Percentiles rank a stretch among this genome's conserved stretches.
These are phyloP conservation scores for Arctium minus DNA, from an alignment of 129 eudicot genomes.

Conservation along the genomic window DNA sequence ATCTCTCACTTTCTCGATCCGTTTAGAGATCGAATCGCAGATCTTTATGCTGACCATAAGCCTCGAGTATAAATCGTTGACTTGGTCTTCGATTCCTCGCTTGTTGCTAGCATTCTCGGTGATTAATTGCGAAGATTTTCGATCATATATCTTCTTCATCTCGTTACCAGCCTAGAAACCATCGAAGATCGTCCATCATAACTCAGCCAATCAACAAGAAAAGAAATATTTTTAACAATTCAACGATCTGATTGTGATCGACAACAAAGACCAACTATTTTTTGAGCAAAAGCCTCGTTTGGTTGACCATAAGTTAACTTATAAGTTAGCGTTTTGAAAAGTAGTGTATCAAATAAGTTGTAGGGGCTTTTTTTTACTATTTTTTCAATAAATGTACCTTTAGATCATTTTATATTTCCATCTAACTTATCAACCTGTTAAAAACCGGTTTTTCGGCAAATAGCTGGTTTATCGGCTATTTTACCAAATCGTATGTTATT, in stretches of 20 bases:
- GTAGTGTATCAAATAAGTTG: not conserved
- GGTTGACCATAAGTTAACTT: too few species aligned
- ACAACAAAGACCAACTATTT: not conserved
- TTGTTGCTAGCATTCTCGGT: conserved; percentile 21
- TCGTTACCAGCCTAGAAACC: conserved; percentile 41
- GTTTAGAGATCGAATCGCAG: conserved; percentile 44
- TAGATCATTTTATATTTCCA: too few species aligned
- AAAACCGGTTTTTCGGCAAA: not conserved
- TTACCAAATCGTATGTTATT: too few species aligned
- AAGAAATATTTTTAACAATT: not conserved
- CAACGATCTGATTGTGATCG: too few species aligned
- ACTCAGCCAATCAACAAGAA: not conserved
- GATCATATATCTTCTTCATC: conserved; percentile 38
- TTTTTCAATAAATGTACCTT: not conserved
- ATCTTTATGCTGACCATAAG: conserved; percentile 40
- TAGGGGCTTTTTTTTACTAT: not conserved
- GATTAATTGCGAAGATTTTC: conserved; percentile 36
- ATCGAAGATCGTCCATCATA: not conserved
- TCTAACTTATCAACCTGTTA: not conserved
- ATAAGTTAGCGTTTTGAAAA: too few species aligned
- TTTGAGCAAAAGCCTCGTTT: not conserved
- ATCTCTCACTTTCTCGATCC: conserved; percentile 53
- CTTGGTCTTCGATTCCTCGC: conserved; percentile 29
- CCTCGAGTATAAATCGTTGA: conserved; percentile 39
- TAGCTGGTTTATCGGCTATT: not conserved